Evolutionary conservation across 306 rosid species (phyloP).

Genomic region (Acacia confusa): DNA sequence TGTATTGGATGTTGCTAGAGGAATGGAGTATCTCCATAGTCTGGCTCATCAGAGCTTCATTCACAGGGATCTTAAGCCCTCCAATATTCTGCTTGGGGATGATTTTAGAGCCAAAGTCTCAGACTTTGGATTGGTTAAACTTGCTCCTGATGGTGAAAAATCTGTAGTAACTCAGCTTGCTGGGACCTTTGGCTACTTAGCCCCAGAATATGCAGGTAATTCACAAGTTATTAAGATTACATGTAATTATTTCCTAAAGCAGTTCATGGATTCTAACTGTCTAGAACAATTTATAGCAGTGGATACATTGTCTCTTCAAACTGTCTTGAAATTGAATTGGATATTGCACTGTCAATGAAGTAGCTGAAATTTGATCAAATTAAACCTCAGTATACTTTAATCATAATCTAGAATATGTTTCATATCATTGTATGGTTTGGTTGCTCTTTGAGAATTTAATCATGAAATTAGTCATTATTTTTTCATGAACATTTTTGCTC

Average conservation of each 20-base stretch:
- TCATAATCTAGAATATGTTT: conserved; percentile 14
- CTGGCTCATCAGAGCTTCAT: conserved; percentile 96
- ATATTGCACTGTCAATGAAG: conserved; percentile 9
- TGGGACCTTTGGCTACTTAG: conserved; percentile 96
- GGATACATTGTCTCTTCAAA: background rate
- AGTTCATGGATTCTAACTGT: conserved; percentile 4
- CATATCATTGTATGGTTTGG: background rate
- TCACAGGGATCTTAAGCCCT: conserved; percentile 97
- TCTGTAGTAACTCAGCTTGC: conserved; percentile 92
- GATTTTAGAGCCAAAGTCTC: conserved; percentile 90
- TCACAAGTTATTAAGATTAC: background rate
- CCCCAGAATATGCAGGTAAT: conserved; percentile 98
- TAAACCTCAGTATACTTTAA: background rate
- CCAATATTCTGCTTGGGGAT: conserved; percentile 88
- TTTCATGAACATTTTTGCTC: background rate
- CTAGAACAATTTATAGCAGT: conserved; percentile 9
- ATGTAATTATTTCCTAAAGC: background rate
- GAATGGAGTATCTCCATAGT: conserved; percentile 93
- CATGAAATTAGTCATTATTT: background rate
- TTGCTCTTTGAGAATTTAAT: conserved; percentile 14
- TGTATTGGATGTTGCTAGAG: conserved; percentile 98
- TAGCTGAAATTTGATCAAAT: conserved; percentile 11
- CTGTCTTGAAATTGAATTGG: conserved; percentile 20
- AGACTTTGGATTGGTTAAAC: conserved; percentile 95
- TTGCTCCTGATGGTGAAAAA: conserved; percentile 90